Evolutionary conservation across 768 basidiomycete genomes (phyloP).

Genomic region (Agaricus subrufescens): DNA sequence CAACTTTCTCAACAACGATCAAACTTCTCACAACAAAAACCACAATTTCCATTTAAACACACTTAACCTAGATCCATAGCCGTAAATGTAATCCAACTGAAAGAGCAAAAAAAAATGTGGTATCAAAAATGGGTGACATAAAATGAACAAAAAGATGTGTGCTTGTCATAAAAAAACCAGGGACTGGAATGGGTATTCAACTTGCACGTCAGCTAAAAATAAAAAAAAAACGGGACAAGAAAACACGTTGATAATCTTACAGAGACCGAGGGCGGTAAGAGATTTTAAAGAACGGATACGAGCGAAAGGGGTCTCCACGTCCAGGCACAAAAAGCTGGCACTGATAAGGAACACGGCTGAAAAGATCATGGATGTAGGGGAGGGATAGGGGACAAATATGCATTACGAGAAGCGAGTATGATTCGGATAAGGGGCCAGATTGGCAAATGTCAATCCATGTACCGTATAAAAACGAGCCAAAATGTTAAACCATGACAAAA

Average conservation of each 20-base stretch:
- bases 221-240: too few relatives aligned
- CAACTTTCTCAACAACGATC: too few relatives aligned
- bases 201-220: neutral
- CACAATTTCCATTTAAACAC: neutral
- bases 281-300: neutral
- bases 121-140: neutral
- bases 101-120: neutral
- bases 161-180: neutral
- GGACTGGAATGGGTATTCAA: neutral
- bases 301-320: neutral
- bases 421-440: neutral
- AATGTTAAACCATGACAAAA: conserved; percentile 6
- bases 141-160: neutral
- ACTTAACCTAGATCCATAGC: conserved; percentile 1
- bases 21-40: neutral
- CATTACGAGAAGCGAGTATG: neutral
- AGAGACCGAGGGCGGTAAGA: too few relatives aligned
- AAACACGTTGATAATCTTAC: too few relatives aligned
- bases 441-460: neutral
- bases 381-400: neutral
- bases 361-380: neutral
- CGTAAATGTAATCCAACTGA: neutral
- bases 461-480: neutral
- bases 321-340: neutral
- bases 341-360: neutral